A percentile compares a stretch with the other conserved stretches of the same genome.
phyloP scores from a whole-genome alignment of 2,329 filamentous ascomycete genomes.

The Magnaporthiopsis poae region DNA sequence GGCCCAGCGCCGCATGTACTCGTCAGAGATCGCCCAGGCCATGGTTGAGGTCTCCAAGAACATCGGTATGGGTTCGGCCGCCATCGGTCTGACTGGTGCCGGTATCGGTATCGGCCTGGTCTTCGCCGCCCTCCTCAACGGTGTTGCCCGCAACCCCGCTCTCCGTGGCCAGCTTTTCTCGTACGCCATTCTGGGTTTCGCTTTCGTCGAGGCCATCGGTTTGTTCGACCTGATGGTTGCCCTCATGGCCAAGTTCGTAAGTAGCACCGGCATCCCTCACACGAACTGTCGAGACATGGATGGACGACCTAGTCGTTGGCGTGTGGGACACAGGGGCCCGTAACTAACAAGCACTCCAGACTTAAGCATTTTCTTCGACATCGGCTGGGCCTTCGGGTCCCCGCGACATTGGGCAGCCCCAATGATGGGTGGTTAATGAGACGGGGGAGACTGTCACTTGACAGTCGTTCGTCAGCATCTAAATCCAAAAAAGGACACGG shows the following conservation, averaged over 20 bases:
- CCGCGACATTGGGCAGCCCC: conserved; percentile 7
- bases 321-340: neutral
- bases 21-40: conserved; percentile 77
- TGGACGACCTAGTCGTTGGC: neutral
- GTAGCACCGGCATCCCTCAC: conserved; percentile 22
- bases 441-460: conserved; percentile 6
- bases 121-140: conserved; percentile 80
- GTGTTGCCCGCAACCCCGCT: conserved; percentile 87
- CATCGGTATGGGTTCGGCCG: conserved; percentile 78
- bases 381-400: conserved; percentile 3
- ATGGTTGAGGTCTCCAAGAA: conserved; percentile 87
- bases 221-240: conserved; percentile 65
- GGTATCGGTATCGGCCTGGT: conserved; percentile 94
- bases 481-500: conserved; percentile 4
- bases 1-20: conserved; percentile 62
- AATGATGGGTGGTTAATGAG: conserved; percentile 9
- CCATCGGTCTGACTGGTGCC: conserved; percentile 84
- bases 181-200: conserved; percentile 56
- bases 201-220: conserved; percentile 54
- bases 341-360: conserved; percentile 12
- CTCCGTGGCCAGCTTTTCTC: conserved; percentile 84
- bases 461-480: conserved; percentile 6
- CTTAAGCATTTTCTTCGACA: conserved; percentile 17
- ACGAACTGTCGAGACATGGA: neutral
- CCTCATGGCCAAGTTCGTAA: conserved; percentile 85